Conservation (phyloP, 108 stramenopile genomes). For the Cyclostephanos tholiformis region DNA sequence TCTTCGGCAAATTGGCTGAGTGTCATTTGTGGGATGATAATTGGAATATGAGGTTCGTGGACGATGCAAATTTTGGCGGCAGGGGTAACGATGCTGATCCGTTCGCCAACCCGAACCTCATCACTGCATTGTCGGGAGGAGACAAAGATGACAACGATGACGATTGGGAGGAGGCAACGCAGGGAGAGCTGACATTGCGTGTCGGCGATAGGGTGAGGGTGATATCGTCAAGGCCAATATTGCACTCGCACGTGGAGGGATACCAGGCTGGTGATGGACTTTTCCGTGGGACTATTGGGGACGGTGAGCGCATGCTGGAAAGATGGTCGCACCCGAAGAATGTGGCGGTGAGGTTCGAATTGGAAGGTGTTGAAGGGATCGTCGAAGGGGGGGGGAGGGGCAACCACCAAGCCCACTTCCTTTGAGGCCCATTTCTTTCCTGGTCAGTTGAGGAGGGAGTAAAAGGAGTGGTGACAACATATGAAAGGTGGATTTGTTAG, state of each 20-base stretch:
- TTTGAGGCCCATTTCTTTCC: no score
- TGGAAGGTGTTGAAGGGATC: conserved; percentile 15
- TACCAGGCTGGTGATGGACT: conserved; percentile 20
- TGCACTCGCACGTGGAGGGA: conserved; percentile 42
- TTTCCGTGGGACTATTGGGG: conserved; percentile 48
- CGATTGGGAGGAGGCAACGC: background rate
- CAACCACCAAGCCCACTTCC: no score
- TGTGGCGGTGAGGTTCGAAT: conserved; percentile 43
- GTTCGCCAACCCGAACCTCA: conserved; percentile 42
- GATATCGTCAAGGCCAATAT: conserved; percentile 30
- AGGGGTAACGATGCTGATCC: conserved; percentile 17
- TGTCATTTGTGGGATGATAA: conserved; percentile 68
- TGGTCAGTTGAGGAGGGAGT: no score
- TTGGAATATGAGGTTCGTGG: conserved; percentile 53
- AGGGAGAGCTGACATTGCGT: background rate
- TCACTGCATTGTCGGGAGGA: background rate
- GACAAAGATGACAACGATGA: conserved; percentile 5
- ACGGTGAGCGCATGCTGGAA: conserved; percentile 35
- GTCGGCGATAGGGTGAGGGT: conserved; percentile 36
- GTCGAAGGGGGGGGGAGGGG: no score
- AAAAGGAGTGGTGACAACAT: no score
- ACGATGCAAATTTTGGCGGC: conserved; percentile 42
- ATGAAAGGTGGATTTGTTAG: no score
- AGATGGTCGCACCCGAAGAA: conserved; percentile 34
- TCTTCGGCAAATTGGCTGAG: conserved; percentile 57